A percentile compares a stretch with the other conserved stretches of the same genome.
phyloP scores from a whole-genome alignment of 768 basidiomycete genomes.

The Trametes villosa region DNA sequence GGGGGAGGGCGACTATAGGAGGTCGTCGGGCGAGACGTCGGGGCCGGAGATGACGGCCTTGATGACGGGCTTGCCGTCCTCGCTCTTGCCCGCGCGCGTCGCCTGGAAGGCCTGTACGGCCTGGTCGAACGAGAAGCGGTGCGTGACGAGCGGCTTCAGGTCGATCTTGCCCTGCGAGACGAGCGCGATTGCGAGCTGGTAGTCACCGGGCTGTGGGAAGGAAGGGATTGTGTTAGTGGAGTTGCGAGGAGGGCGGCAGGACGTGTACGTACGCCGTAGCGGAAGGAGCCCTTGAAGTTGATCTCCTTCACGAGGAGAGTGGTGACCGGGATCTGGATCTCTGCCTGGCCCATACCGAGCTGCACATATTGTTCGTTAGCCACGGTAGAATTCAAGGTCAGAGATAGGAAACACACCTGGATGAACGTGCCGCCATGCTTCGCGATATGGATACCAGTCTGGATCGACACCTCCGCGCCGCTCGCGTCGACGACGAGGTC shows the following conservation, averaged over 20 bases:
- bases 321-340: constrained; percentile 75
- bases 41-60: constrained; percentile 90
- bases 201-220: constrained; percentile 71
- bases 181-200: constrained; percentile 82
- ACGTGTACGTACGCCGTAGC: constrained; percentile 66
- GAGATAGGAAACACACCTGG: constrained; percentile 46
- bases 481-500: constrained; percentile 92
- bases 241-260: not conserved
- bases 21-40: constrained; percentile 52
- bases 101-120: constrained; percentile 82
- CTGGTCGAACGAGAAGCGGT: constrained; percentile 81
- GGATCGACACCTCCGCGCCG: constrained; percentile 91
- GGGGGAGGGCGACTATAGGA: not conserved
- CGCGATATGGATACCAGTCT: constrained; percentile 78
- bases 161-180: constrained; percentile 83
- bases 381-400: not conserved
- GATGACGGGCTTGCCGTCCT: constrained; percentile 86
- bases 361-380: constrained; percentile 34
- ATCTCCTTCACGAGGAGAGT: constrained; percentile 78
- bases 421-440: constrained; percentile 78
- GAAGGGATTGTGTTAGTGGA: not conserved
- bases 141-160: constrained; percentile 87
- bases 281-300: constrained; percentile 88
- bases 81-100: constrained; percentile 78
- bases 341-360: constrained; percentile 87